Evolutionary conservation across 2,329 filamentous ascomycete genomes (phyloP), one percentile per base, ranked within the genome.

Genomic region (Paraphoma chrysanthemicola): DNA sequence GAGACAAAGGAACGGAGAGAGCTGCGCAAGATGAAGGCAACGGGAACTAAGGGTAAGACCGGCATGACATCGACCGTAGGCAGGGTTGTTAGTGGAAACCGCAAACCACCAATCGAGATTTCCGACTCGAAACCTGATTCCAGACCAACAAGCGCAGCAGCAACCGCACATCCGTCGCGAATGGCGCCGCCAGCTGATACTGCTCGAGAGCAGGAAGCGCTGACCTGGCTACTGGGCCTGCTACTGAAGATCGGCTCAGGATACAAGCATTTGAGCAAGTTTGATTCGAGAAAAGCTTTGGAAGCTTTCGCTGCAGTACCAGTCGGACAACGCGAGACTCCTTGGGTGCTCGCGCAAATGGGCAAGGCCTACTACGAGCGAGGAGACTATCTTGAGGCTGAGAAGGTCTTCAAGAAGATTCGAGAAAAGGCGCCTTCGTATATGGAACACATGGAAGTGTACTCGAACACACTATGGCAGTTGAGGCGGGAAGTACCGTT

Each of bases 401-500:
- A 97, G 73, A 92, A 90, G 62, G 90, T 89, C 69, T 99, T 97
- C 75, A 84, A 88, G 55, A 88, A 88, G 53, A 86, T 99, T 63
- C 88, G 92, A 48, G 86, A 89, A 31, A 83, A 95, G 64, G 89
- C 91, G 11, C 94, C 94, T 1, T 91, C 91, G 1, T 88, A 92
- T 4, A 83, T 96, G 44, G 90, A 96, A 72, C 93, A 97, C 71
- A 97, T 98, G 93, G 95, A 99, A 73, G 89, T 98, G 36, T 99
- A 97, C 78, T 98, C 94, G 12, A 99, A 95, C 0, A 90, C 96
- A n/a, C 84, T 99, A n/a, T 99, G 96, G 95, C 93, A 97, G 76
- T 81, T 97, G 60, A 97, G 96, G 77, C 89, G 91, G 61, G 94
- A 97, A 71, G 91, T 93, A 0, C 92, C 97, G 59, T 83, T 99